Evolutionary conservation across 2,329 filamentous ascomycete genomes (phyloP), one percentile per base, ranked within the genome.

Genomic region (Orbilia quercus): DNA sequence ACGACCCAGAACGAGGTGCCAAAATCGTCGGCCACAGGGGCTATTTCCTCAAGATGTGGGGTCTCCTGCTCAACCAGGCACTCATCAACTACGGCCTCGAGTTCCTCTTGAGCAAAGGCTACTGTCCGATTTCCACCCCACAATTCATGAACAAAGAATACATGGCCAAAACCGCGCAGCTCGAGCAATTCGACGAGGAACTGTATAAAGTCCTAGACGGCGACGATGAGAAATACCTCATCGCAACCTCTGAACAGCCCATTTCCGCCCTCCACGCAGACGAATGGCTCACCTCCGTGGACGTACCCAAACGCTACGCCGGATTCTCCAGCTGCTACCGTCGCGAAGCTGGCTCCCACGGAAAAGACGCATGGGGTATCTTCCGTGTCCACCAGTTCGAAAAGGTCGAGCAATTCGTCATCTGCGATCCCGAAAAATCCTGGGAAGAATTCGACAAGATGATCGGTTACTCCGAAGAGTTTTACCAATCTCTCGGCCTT

Each of bases 301-400:
- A 97, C 42, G 86, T 99, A 22, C 95, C 95, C 12, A 91, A 97
- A 81, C 96, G 92, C 85, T 90, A 84, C 76, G 90, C 92, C 45
- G 95, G 95, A 6, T 97, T 94, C 84, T 93, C 89, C 77, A 96
- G 94, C 28, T 97, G 93, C 82, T 99, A 96, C 84, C 87, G 95
- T 77, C 93, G 96, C 82, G 95, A 99, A 81, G 95, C 95, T 42
- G 95, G 95, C 60, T 89, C 91, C 18, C 94, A 95, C 79, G 90
- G 92, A 28, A 90, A 92, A 80, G 92, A 99, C 80, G 94, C 94
- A 0, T 99, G 95, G 95, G 95, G 95, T 65, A 92, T 98, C 75
- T 99, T 97, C 86, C 90, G 95, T 76, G 93, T 98, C 25, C 95
- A 99, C 81, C 94, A 99, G 81, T 99, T 98, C 79, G 94, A 98